Conservation (phyloP, 2,329 filamentous ascomycete species). For the Cordyceps cateniannulata region DNA sequence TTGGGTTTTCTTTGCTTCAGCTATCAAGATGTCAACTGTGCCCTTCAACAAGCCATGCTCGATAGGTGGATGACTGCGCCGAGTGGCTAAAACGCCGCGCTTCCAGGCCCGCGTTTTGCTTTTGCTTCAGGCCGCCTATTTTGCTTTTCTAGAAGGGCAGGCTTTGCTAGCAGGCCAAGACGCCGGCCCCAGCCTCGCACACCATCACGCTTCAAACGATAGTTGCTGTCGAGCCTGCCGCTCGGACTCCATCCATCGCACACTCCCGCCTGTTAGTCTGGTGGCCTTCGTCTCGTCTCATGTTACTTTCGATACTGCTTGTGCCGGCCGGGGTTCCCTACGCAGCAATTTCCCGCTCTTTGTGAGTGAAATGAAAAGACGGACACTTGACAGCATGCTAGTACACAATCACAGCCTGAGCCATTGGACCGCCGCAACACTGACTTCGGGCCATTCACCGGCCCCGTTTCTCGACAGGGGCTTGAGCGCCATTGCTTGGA, state of each 20-base stretch:
- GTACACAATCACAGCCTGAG: not conserved
- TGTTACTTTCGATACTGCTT: not conserved
- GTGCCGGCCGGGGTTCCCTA: too few relatives aligned
- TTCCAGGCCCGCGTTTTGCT: slow-evolving; percentile 4
- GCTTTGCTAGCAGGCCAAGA: not conserved
- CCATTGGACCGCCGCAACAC: not conserved
- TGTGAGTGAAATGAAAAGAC: not conserved
- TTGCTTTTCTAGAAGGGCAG: not conserved
- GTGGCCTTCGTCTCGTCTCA: not conserved
- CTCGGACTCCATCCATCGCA: slow-evolving; percentile 3
- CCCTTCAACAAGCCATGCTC: not conserved
- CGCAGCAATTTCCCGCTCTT: not conserved
- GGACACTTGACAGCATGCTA: not conserved
- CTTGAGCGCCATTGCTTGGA: slow-evolving; percentile 5
- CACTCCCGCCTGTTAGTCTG: not conserved
- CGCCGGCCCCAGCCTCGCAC: not conserved
- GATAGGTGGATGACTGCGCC: too few relatives aligned
- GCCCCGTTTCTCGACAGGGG: not conserved
- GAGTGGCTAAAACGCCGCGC: not conserved
- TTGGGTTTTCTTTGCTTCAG: too few relatives aligned
- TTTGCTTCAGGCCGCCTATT: not conserved
- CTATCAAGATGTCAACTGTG: not conserved
- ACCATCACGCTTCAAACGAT: slow-evolving; percentile 1
- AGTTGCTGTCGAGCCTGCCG: not conserved
- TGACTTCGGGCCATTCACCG: not conserved